phyloP scores from a whole-genome alignment of 2,329 filamentous ascomycete species.

The Coleophoma crateriformis region DNA sequence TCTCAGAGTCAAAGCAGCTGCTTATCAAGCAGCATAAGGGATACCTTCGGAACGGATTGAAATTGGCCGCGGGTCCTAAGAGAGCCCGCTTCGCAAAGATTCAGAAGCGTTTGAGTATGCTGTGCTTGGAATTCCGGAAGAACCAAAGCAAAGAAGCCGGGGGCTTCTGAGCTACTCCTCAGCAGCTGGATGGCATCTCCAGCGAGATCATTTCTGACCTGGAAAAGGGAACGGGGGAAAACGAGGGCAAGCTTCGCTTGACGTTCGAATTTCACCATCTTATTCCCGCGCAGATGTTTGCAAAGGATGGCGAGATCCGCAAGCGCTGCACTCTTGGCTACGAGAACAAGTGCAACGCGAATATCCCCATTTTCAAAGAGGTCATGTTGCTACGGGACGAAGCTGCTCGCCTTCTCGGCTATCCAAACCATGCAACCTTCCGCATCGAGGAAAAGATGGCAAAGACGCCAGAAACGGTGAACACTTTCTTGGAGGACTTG shows the following conservation, averaged over 20 bases:
- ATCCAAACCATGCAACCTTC: conserved; percentile 66
- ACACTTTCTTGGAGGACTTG: conserved; percentile 64
- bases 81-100: conserved; percentile 76
- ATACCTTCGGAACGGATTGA: conserved; percentile 69
- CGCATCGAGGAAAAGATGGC: conserved; percentile 51
- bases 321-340: not conserved
- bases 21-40: conserved; percentile 71
- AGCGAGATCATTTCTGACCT: conserved; percentile 57
- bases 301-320: conserved; percentile 27
- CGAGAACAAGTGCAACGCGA: conserved; percentile 46
- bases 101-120: conserved; percentile 68
- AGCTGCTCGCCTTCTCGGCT: conserved; percentile 67
- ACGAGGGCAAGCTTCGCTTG: conserved; percentile 56
- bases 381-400: conserved; percentile 69
- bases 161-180: conserved; percentile 67
- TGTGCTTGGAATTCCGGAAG: conserved; percentile 68
- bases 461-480: conserved; percentile 55
- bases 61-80: conserved; percentile 55
- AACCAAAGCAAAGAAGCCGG: conserved; percentile 48
- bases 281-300: not conserved
- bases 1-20: conserved; percentile 59
- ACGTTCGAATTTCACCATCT: not conserved
- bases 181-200: conserved; percentile 68
- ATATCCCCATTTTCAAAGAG: conserved; percentile 66
- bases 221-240: conserved; percentile 61